Evolutionary conservation across 2,329 filamentous ascomycete genomes (phyloP).

Genomic region (Aplosporella prunicola): DNA sequence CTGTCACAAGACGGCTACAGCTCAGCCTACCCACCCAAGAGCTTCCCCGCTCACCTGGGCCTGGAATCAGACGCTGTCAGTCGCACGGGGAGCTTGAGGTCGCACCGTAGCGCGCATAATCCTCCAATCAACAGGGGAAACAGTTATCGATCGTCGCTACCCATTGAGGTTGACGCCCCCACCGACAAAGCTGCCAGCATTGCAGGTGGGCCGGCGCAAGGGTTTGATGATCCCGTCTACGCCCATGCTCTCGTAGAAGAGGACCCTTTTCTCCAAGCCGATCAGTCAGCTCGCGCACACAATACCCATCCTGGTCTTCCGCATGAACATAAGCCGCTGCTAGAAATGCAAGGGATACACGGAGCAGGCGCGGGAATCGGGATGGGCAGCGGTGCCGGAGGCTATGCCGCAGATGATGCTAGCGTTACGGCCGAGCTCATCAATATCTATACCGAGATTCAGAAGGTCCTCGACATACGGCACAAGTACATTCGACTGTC

Average conservation of each 20-base stretch:
- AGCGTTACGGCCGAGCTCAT: conserved; percentile 76
- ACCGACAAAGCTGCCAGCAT: conserved; percentile 21
- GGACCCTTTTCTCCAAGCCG: conserved; percentile 34
- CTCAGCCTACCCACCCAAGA: conserved; percentile 36
- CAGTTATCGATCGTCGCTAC: conserved; percentile 22
- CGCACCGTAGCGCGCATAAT: conserved; percentile 25
- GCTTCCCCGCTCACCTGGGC: conserved; percentile 33
- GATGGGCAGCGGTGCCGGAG: conserved; percentile 51
- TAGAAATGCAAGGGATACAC: conserved; percentile 47
- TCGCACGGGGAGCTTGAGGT: conserved; percentile 34
- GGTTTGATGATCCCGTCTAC: conserved; percentile 13
- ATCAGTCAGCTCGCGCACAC: conserved; percentile 41
- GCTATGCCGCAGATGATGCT: conserved; percentile 62
- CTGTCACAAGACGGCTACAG: conserved; percentile 30
- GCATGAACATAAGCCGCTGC: conserved; percentile 47
- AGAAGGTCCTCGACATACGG: conserved; percentile 77
- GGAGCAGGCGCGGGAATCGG: conserved; percentile 51
- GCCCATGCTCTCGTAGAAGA: conserved; percentile 3
- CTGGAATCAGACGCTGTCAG: conserved; percentile 27
- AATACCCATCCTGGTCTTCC: conserved; percentile 41
- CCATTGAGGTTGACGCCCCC: conserved; percentile 25
- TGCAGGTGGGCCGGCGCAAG: conserved; percentile 21
- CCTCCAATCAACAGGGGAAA: conserved; percentile 10
- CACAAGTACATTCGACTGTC: conserved; percentile 85
- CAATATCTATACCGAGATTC: conserved; percentile 81